phyloP scores from a whole-genome alignment of 352 stramenopile genomes.

The Sclerospora graminicola region DNA sequence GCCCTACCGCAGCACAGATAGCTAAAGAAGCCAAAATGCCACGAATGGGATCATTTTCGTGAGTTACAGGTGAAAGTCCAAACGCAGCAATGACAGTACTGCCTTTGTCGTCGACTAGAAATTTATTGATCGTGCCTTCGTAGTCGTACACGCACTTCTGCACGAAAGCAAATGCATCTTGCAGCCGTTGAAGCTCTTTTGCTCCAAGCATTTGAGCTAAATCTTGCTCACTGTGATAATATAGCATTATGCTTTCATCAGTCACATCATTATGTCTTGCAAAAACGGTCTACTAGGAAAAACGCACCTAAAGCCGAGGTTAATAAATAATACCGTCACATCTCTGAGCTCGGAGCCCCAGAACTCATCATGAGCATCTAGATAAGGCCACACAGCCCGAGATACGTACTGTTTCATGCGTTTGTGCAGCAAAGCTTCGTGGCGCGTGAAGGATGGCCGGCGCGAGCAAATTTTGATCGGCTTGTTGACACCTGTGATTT shows the following conservation, averaged over 20 bases:
- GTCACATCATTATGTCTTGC: neutral
- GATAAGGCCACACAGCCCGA: constrained; percentile 85
- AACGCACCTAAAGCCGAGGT: constrained; percentile 82
- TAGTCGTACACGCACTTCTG: constrained; percentile 90
- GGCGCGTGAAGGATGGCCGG: constrained; percentile 58
- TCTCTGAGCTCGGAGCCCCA: constrained; percentile 89
- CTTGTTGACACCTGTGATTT: constrained; percentile 41
- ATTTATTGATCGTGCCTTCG: constrained; percentile 94
- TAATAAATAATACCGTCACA: constrained; percentile 91
- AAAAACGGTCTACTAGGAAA: neutral
- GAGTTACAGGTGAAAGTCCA: constrained; percentile 84
- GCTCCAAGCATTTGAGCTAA: constrained; percentile 65
- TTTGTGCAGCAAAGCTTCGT: constrained; percentile 70
- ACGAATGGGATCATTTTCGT: constrained; percentile 87
- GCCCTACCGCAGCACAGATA: constrained; percentile 64
- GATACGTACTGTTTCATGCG: constrained; percentile 90
- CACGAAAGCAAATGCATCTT: constrained; percentile 73
- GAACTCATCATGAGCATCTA: constrained; percentile 88
- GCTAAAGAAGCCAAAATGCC: constrained; percentile 84
- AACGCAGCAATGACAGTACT: constrained; percentile 91
- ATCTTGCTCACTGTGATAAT: constrained; percentile 47
- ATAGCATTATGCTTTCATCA: neutral
- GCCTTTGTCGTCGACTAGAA: constrained; percentile 93
- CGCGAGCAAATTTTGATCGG: constrained; percentile 61
- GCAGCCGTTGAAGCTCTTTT: constrained; percentile 54